Base-by-base conservation (phyloP, 768 basidiomycete genomes). In the Tulasnella sp. region DNA sequence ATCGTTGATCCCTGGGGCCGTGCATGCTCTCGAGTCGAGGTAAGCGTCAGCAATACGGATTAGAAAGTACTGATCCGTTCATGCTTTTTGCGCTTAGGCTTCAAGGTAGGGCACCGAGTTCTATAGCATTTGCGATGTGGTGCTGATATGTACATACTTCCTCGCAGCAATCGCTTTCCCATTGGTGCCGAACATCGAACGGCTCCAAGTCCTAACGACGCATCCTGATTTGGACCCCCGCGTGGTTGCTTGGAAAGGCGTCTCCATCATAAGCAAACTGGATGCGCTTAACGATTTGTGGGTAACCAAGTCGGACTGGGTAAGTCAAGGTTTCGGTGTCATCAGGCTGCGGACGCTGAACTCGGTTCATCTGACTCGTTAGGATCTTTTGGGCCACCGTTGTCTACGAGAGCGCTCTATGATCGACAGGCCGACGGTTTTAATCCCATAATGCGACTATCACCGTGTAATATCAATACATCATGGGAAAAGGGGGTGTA, bases 211-310 rank as follows among this genome's bases (percentile, higher is more conserved):
- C 73, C 91, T 98, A 62, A 92, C 94, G n/a, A 90, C 94, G 1
- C 95, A 95, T 1, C 91, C 95, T 78, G 93, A 94, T 74, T 87
- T 98, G 59, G 95, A 98, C 80, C 94, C 93, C 5, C 86, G 88
- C 32, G 88, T 94, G 41, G 85, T 98, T 37, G 89, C 88, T 17
- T 99, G 97, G 97, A 98, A 98, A 79, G 97, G 97, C 11, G 94
- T 90, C 6, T 87, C 90, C 8, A 93, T 95, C 14, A 86, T 98
- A 47, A 92, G 90, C 34, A 92, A 93, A 80, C 90, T 98, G 87
- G 97, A 99, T 67, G 88, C 89, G 2, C 87, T 91, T 62, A 85
- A 87, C 36, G 97, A 99, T 75, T 81, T 98, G 71, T 98, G 96
- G 96, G 83, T 98, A 34, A 87, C 92, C 6, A 81, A 83, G 72